These are phyloP conservation scores for Phialocephala subalpina DNA, from an alignment of 2,329 filamentous ascomycete genomes.

Conservation along the genomic window DNA sequence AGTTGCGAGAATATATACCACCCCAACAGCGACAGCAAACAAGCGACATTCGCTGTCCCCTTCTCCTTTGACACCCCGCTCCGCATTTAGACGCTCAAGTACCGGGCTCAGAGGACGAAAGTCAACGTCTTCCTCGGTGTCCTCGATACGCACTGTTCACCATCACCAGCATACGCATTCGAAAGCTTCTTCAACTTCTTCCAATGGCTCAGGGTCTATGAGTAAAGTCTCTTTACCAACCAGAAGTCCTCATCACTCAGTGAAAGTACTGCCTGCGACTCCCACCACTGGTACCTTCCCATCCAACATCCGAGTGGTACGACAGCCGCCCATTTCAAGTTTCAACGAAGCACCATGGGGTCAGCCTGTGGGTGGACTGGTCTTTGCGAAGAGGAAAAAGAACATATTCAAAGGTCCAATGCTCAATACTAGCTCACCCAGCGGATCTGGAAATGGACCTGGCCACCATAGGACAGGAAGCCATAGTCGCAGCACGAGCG, in stretches of 20 bases:
- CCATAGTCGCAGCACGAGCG: slow-evolving; percentile 66
- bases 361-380: slow-evolving; percentile 64
- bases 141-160: slow-evolving; percentile 90
- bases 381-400: slow-evolving; percentile 84
- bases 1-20: slow-evolving; percentile 48
- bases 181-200: slow-evolving; percentile 93
- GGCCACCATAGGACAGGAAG: slow-evolving; percentile 41
- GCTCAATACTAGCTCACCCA: slow-evolving; percentile 52
- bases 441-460: slow-evolving; percentile 39
- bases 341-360: slow-evolving; percentile 65
- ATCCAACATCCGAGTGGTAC: slow-evolving; percentile 83
- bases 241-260: slow-evolving; percentile 85
- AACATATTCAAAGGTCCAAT: slow-evolving; percentile 85
- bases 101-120: slow-evolving; percentile 88
- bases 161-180: slow-evolving; percentile 88
- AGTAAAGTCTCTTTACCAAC: slow-evolving; percentile 71
- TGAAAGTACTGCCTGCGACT: slow-evolving; percentile 94
- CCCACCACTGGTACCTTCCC: slow-evolving; percentile 81
- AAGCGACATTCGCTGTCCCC: slow-evolving; percentile 86
- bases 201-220: slow-evolving; percentile 75
- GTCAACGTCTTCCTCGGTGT: slow-evolving; percentile 94
- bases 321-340: slow-evolving; percentile 60
- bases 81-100: slow-evolving; percentile 83
- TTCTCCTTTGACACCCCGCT: slow-evolving; percentile 86
- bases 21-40: slow-evolving; percentile 50